These are phyloP conservation scores for Aspergillus piperis DNA, from an alignment of 2,329 filamentous ascomycete genomes.

Conservation along the genomic window DNA sequence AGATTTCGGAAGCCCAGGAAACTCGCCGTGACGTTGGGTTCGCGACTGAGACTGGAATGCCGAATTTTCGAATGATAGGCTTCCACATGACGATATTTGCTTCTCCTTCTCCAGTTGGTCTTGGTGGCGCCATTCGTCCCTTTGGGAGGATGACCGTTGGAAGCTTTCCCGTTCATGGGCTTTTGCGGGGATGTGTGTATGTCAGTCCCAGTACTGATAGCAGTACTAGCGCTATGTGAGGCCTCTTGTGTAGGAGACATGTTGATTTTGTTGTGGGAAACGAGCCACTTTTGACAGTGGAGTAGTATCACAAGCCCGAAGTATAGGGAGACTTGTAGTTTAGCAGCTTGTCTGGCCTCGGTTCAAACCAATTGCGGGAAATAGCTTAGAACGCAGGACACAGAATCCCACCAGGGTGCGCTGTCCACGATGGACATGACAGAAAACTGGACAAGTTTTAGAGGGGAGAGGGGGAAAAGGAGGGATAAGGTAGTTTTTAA, in stretches of 20 bases:
- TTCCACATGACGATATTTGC: conserved; percentile 88
- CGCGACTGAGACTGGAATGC: conserved; percentile 83
- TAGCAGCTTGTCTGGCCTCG: conserved; percentile 2
- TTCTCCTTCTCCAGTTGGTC: conserved; percentile 40
- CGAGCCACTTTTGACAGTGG: neutral
- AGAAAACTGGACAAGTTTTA: neutral
- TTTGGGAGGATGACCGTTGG: conserved; percentile 2
- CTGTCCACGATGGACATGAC: conserved; percentile 18
- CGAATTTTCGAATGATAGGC: conserved; percentile 74
- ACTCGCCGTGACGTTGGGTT: conserved; percentile 72
- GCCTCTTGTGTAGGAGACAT: conserved; percentile 1
- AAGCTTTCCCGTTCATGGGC: conserved; percentile 16
- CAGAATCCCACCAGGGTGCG: conserved; percentile 8
- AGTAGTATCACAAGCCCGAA: neutral
- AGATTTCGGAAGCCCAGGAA: conserved; percentile 94
- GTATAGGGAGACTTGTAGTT: neutral
- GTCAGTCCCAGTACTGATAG: conserved; percentile 27
- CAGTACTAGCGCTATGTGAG: neutral
- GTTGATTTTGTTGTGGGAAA: neutral
- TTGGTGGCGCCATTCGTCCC: conserved; percentile 20
- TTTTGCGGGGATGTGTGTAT: conserved; percentile 19
- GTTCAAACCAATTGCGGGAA: conserved; percentile 25
- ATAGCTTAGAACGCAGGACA: conserved; percentile 14
- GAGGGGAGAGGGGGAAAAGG: neutral
- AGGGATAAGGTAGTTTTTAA: conserved; percentile 9